Evolutionary conservation across 2,329 filamentous ascomycete genomes (phyloP).

Genomic region (Monosporascus sp.): DNA sequence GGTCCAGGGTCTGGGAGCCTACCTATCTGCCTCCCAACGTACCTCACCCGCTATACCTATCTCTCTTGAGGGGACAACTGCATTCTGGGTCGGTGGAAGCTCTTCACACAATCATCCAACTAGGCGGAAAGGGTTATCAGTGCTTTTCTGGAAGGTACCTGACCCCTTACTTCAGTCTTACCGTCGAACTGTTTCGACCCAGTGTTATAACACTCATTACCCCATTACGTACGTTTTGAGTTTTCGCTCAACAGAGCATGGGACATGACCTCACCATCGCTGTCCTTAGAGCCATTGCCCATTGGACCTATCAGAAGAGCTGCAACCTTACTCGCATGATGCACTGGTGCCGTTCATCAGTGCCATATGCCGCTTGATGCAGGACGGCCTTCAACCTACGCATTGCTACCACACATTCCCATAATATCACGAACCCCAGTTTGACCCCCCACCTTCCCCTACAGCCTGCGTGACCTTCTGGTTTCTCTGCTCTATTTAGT

Average conservation of each 20-base stretch:
- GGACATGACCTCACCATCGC: not conserved
- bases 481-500: not conserved
- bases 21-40: not conserved
- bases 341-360: not conserved
- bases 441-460: not conserved
- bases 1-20: not conserved
- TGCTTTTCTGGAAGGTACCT: too few species aligned
- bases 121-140: too few species aligned
- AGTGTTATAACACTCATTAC: not conserved
- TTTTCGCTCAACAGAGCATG: not conserved
- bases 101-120: too few species aligned
- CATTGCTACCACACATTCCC: not conserved
- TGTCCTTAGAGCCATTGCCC: not conserved
- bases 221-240: not conserved
- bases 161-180: not conserved
- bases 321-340: not conserved
- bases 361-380: not conserved
- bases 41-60: not conserved
- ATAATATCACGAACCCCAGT: not conserved
- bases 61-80: not conserved
- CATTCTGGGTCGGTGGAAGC: not conserved
- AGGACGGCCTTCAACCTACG: not conserved
- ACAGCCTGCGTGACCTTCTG: not conserved
- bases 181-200: not conserved
- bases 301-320: not conserved